Base-by-base conservation (phyloP, 352 stramenopile species). In the Globisporangium abappressorium region DNA sequence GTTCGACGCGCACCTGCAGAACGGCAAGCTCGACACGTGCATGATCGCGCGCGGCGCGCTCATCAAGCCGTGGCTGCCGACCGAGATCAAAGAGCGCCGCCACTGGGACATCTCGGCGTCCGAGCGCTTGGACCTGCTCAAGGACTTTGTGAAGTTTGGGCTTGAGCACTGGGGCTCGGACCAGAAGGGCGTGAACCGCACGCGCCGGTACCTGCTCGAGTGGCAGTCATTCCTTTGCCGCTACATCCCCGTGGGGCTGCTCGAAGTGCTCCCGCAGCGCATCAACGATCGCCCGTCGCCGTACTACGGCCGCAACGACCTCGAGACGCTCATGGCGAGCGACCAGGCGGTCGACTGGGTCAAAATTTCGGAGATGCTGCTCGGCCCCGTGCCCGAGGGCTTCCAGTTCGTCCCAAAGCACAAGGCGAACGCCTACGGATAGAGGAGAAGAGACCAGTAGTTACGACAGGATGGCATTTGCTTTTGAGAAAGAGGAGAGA, bases 31-130 rank as follows among this genome's bases (percentile, higher is more conserved):
- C 34, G 86, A 93, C 56, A 97, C 90, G 20, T 95, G 85, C 63
- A 98, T 98, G 90, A 69, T 97, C 57, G 91, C 81, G 2, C 90
- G 93, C 33, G 94, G 97, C 59, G 97, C 97, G 6, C 87, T 99
- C 20, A 99, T 99, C 79, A 99, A 99, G 83, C 98, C 98, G 30
- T 99, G 98, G 98, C 81, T 99, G 43, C 95, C 95, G 5, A 99
- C 85, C 0, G 98, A 99, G 78, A 99, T 99, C 65, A 99, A 99
- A 76, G 97, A 99, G 78, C 82, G 94, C 33, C 82, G 96, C 26
- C 87, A 99, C 76, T 98, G 81, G 80, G 98, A 99, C 79, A 99
- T 99, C 64, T 98, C 93, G 20, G 86, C 97, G 5, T 91, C 86
- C 2, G 97, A 99, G 71, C 64, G 55, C n/a, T 24, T 70, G 2